Evolutionary conservation across 768 basidiomycete genomes (phyloP).

Genomic region (Coprinopsis cinerea): DNA sequence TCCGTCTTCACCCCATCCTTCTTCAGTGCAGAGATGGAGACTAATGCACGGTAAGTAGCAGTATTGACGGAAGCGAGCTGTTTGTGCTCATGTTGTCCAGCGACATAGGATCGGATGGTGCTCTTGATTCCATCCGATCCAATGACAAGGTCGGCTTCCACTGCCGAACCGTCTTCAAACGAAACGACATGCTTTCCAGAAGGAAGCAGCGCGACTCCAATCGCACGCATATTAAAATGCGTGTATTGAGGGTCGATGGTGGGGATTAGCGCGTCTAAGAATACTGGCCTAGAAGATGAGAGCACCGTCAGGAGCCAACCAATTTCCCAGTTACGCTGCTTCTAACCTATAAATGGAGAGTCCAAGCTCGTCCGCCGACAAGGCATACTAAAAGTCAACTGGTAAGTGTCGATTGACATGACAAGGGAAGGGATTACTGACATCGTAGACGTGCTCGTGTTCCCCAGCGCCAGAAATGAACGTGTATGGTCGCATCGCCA

Average conservation of each 20-base stretch:
- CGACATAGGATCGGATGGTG: slow-evolving; percentile 31
- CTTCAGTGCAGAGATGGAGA: slow-evolving; percentile 34
- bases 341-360: slow-evolving; percentile 41
- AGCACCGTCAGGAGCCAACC: background rate
- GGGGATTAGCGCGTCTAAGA: slow-evolving; percentile 42
- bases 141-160: slow-evolving; percentile 43
- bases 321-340: background rate
- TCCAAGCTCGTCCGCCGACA: slow-evolving; percentile 28
- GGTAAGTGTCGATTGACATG: background rate
- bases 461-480: slow-evolving; percentile 37
- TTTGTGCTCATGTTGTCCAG: slow-evolving; percentile 19
- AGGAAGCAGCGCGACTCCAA: slow-evolving; percentile 22
- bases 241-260: slow-evolving; percentile 34
- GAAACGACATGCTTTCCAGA: slow-evolving; percentile 29
- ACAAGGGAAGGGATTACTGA: slow-evolving; percentile 16
- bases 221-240: slow-evolving; percentile 49
- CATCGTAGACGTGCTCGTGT: slow-evolving; percentile 41
- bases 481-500: slow-evolving; percentile 27
- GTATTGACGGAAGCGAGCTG: slow-evolving; percentile 38
- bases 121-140: slow-evolving; percentile 54
- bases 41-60: slow-evolving; percentile 43
- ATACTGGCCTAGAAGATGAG: slow-evolving; percentile 35
- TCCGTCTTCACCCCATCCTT: slow-evolving; percentile 38
- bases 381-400: slow-evolving; percentile 24
- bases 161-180: slow-evolving; percentile 44